phyloP scores from a whole-genome alignment of 345 rosid genomes.

The Populus pruinosa region DNA sequence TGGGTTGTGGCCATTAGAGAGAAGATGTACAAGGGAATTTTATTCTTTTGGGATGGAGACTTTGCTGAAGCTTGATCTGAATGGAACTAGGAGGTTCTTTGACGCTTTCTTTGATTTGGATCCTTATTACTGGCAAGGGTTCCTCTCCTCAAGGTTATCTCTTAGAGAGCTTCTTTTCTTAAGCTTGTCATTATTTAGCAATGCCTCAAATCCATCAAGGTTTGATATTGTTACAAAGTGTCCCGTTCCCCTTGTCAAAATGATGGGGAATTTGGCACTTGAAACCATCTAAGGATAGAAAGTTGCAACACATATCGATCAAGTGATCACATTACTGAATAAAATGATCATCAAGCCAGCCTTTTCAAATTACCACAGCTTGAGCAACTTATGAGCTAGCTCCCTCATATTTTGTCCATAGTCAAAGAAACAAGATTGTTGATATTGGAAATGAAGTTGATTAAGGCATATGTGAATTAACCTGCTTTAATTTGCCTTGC shows the following conservation, averaged over 20 bases:
- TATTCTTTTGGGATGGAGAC: constrained; percentile 69
- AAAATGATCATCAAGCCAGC: neutral
- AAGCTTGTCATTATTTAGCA: constrained; percentile 43
- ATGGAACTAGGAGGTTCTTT: constrained; percentile 51
- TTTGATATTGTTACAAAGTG: constrained; percentile 58
- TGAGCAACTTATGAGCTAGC: too few species aligned
- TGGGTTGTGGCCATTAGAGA: constrained; percentile 54
- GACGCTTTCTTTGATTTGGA: constrained; percentile 60
- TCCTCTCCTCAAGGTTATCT: constrained; percentile 56
- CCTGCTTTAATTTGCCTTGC: too few species aligned
- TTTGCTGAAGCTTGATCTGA: constrained; percentile 51
- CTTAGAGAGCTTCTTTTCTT: constrained; percentile 37
- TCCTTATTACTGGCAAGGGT: constrained; percentile 64
- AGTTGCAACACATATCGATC: neutral
- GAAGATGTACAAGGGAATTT: constrained; percentile 40
- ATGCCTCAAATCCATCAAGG: constrained; percentile 45
- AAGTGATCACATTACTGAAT: neutral
- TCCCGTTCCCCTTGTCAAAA: constrained; percentile 47
- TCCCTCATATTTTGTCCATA: too few species aligned
- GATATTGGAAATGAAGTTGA: too few species aligned
- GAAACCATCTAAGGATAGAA: constrained; percentile 35
- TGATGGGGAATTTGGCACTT: constrained; percentile 56
- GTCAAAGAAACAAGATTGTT: too few species aligned
- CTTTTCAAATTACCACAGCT: too few species aligned
- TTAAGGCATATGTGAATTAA: too few species aligned